A percentile compares a stretch with the other conserved stretches of the same genome.
Evolutionary conservation across 2,329 filamentous ascomycete genomes (phyloP).

Genomic region (Paraconiothyrium sp.): DNA sequence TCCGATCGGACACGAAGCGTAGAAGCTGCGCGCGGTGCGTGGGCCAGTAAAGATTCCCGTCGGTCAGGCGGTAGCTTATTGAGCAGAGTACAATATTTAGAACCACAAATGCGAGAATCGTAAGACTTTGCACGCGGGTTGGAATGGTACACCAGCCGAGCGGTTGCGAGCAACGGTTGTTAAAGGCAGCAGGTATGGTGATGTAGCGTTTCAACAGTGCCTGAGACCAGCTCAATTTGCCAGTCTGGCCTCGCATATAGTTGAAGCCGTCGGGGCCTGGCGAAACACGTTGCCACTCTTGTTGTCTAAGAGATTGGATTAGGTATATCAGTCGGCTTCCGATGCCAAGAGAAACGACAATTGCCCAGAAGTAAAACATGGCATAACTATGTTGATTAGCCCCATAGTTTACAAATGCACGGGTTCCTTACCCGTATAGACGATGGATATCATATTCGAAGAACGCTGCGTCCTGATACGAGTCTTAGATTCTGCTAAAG

Average conservation of each 20-base stretch:
- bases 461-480: slow-evolving; percentile 34
- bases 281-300: slow-evolving; percentile 20
- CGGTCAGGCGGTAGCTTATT: slow-evolving; percentile 57
- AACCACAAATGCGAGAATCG: slow-evolving; percentile 56
- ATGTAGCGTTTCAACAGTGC: slow-evolving; percentile 46
- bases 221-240: slow-evolving; percentile 14
- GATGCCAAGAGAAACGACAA: slow-evolving; percentile 37
- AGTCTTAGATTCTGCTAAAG: slow-evolving; percentile 8
- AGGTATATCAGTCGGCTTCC: slow-evolving; percentile 32
- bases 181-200: slow-evolving; percentile 56
- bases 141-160: slow-evolving; percentile 59
- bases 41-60: slow-evolving; percentile 58
- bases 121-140: slow-evolving; percentile 57
- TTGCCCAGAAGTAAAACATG: slow-evolving; percentile 46
- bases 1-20: slow-evolving; percentile 70
- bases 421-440: slow-evolving; percentile 34
- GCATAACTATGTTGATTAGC: slow-evolving; percentile 28
- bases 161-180: slow-evolving; percentile 52
- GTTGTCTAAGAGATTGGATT: slow-evolving; percentile 20
- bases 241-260: not conserved
- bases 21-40: slow-evolving; percentile 51
- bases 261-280: not conserved
- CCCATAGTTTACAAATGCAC: not conserved
- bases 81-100: slow-evolving; percentile 56
- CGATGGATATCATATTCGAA: slow-evolving; percentile 42